Conservation (phyloP, 2,329 filamentous ascomycete genomes). For the Colletotrichum spaethianum region DNA sequence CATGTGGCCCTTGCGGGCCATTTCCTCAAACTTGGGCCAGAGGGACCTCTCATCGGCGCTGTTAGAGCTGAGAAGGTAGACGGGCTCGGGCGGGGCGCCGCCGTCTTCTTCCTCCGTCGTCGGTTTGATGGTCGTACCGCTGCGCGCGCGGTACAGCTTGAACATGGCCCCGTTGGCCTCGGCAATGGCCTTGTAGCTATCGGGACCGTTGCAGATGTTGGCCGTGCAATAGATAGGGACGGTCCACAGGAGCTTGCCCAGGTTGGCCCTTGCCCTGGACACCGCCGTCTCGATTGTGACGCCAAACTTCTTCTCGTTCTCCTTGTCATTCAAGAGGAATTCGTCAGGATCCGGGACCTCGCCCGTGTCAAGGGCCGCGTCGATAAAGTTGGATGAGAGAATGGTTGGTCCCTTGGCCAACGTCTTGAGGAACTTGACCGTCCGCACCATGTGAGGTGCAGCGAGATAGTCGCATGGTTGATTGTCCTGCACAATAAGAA, state of each 20-base stretch:
- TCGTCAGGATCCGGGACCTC: conserved; percentile 74
- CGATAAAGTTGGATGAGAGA: conserved; percentile 84
- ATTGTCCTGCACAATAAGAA: conserved; percentile 83
- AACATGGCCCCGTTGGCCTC: conserved; percentile 91
- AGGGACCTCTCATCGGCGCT: conserved; percentile 77
- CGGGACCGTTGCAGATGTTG: conserved; percentile 83
- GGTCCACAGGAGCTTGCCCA: conserved; percentile 80
- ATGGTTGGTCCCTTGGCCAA: conserved; percentile 85
- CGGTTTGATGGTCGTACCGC: conserved; percentile 76
- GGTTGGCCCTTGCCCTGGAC: conserved; percentile 80
- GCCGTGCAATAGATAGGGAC: conserved; percentile 89
- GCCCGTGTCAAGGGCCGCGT: conserved; percentile 79
- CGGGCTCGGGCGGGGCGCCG: conserved; percentile 74
- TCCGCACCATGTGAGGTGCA: conserved; percentile 88
- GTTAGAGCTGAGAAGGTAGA: conserved; percentile 85
- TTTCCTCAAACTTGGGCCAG: conserved; percentile 84
- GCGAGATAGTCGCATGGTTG: conserved; percentile 87
- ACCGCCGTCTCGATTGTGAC: conserved; percentile 79
- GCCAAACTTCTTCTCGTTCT: conserved; percentile 79
- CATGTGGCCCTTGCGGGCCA: conserved; percentile 85
- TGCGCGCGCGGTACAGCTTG: conserved; percentile 80
- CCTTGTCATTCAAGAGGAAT: conserved; percentile 79
- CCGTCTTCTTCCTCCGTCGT: conserved; percentile 74
- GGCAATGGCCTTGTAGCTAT: conserved; percentile 89
- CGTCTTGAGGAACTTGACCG: conserved; percentile 92